Evolutionary conservation across 1,284 basidiomycete genomes (phyloP).

Genomic region (Omphalotus olearius): DNA sequence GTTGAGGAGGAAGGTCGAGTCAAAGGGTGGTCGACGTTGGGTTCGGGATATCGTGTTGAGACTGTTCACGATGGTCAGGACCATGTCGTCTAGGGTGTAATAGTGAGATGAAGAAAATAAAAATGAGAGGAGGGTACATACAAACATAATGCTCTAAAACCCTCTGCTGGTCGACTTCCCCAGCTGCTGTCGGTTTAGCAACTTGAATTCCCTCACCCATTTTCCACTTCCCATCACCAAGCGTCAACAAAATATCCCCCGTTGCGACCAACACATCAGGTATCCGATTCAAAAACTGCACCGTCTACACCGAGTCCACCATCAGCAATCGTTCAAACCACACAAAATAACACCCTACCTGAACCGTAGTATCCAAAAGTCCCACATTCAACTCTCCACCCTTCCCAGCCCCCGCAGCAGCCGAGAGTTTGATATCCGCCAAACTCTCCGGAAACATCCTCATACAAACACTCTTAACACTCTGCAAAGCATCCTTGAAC

Average conservation of each 20-base stretch:
- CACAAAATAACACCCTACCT: conserved; percentile 35
- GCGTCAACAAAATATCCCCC: conserved; percentile 54
- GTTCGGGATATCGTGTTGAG: conserved; percentile 58
- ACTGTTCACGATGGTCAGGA: conserved; percentile 54
- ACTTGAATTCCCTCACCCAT: conserved; percentile 78
- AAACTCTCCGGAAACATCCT: conserved; percentile 79
- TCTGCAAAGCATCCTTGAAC: conserved; percentile 61
- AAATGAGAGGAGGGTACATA: conserved; percentile 31
- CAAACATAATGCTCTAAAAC: conserved; percentile 73
- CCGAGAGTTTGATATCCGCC: conserved; percentile 66
- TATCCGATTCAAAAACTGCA: conserved; percentile 63
- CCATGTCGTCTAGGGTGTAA: conserved; percentile 64
- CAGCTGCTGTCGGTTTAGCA: conserved; percentile 43
- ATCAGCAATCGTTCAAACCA: conserved; percentile 4
- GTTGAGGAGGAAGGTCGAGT: conserved; percentile 74
- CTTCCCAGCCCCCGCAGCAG: conserved; percentile 35
- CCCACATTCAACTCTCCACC: conserved; percentile 51
- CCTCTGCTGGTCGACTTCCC: conserved; percentile 51
- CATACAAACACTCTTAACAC: conserved; percentile 62
- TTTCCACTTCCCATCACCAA: conserved; percentile 84
- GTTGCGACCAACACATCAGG: conserved; percentile 66
- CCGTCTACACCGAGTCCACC: conserved; percentile 38
- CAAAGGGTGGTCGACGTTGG: conserved; percentile 62
- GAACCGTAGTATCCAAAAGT: conserved; percentile 56
- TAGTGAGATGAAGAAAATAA: not conserved